Base-by-base conservation (phyloP, 768 basidiomycete species). In the Russula sp. region DNA sequence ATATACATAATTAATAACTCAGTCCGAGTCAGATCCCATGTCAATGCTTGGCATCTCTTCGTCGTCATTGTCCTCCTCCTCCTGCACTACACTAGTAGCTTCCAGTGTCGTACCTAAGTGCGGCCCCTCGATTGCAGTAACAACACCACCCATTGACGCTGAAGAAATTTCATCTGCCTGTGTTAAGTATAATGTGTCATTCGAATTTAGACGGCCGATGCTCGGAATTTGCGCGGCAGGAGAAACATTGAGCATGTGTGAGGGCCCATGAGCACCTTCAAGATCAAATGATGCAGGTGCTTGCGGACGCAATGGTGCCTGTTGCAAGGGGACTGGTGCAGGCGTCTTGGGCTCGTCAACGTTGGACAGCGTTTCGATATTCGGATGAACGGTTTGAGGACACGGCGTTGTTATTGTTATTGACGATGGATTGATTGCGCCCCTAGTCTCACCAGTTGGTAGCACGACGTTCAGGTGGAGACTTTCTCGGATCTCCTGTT, bases 21-120 rank as follows among this genome's bases (percentile, higher is more conserved):
- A 77, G 48, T 92, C 92, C 5, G 90, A 89, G 73, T 93, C 91
- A 1, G 91, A 92, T 46, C 81, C 85, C 78, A 91, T 77, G 72
- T 92, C 82, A 42, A 94, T 92, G 13, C 78, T 71, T 3, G 92
- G 92, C 79, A 94, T 85, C 52, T 84, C 83, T 65, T 87, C 86
- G 66, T 89, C 88, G 65, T 87, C 86, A 66, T 89, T 87, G 16
- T 90, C 87, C 4, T 84, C 79, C 9, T 73, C 77, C n/a, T 77
- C 76, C n/a, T 74, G 74, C 50, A 66, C 64, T 18, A 46, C 64
- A 51, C 59, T 16, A 9, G 46, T 34, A 11, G 36, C 38, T 16
- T 63, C 56, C 32, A 48, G 13, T 20, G 26, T 54, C 5, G 51
- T 20, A 26, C 32, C 49, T 46, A 51, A 57, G 53, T 40, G 49